phyloP scores from a whole-genome alignment of 352 stramenopile species.

The Phytopythium chamaehyphon region DNA sequence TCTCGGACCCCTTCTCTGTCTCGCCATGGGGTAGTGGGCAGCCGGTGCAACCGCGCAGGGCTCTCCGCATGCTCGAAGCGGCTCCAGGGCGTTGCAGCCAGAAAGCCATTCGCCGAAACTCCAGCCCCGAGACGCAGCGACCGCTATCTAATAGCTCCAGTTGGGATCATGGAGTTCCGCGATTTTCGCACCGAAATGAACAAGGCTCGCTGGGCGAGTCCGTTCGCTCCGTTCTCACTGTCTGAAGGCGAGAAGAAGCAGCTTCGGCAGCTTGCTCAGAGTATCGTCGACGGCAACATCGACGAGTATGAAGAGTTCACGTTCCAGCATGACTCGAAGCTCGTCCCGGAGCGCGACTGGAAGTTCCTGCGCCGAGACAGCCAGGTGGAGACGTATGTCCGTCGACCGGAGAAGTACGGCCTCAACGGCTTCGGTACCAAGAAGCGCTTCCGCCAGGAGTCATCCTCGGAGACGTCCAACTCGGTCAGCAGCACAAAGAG shows the following conservation, averaged over 20 bases:
- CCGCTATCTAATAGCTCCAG: not conserved
- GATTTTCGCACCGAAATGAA: conserved; percentile 2
- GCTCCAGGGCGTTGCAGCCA: not conserved
- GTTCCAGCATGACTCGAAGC: conserved; percentile 20
- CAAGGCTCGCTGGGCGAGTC: conserved; percentile 1
- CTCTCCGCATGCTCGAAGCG: too few relatives aligned
- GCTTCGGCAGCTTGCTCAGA: conserved; percentile 18
- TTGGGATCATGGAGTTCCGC: conserved; percentile 1
- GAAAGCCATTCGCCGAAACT: not conserved
- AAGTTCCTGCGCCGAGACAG: conserved; percentile 22
- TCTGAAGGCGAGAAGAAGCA: conserved; percentile 8
- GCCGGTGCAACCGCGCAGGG: too few relatives aligned
- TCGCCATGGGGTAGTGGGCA: too few relatives aligned
- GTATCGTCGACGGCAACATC: conserved; percentile 25
- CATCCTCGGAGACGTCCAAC: not conserved
- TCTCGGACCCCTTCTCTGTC: too few relatives aligned
- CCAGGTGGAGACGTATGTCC: conserved; percentile 1
- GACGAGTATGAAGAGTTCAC: conserved; percentile 26
- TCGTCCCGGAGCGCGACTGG: conserved; percentile 19
- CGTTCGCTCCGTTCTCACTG: not conserved
- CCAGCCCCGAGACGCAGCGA: too few relatives aligned
- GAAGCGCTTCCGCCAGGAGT: conserved; percentile 3
- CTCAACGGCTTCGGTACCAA: conserved; percentile 1
- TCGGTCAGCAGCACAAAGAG: conserved; percentile 1
- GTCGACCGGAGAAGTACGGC: conserved; percentile 1